phyloP scores from a whole-genome alignment of 805 yeast species.

The Candida ortonii region DNA sequence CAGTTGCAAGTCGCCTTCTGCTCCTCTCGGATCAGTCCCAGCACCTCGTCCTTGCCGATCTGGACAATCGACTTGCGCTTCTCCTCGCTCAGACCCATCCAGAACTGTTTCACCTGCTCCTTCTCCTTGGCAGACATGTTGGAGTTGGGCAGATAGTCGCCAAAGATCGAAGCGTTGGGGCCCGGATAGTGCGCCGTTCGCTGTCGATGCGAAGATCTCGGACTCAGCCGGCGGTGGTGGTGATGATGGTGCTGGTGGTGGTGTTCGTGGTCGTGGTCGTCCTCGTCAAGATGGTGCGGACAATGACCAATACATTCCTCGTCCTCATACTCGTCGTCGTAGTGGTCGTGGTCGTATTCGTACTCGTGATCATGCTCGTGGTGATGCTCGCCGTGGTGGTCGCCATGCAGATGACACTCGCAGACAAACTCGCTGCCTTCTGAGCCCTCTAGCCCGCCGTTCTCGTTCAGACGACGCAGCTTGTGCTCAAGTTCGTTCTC shows the following conservation, averaged over 20 bases:
- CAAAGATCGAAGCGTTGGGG: slow-evolving; percentile 20
- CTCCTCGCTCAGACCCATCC: slow-evolving; percentile 63
- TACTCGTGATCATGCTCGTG: slow-evolving; percentile 14
- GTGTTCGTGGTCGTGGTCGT: slow-evolving; percentile 9
- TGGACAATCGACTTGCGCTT: slow-evolving; percentile 60
- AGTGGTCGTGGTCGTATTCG: slow-evolving; percentile 17
- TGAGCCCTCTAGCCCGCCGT: slow-evolving; percentile 9
- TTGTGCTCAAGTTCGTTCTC: slow-evolving; percentile 8
- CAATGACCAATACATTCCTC: slow-evolving; percentile 15
- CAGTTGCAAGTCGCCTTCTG: slow-evolving; percentile 65
- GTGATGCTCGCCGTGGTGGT: slow-evolving; percentile 17
- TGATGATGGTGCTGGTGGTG: slow-evolving; percentile 6
- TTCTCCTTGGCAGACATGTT: slow-evolving; percentile 47
- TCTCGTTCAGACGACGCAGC: slow-evolving; percentile 4
- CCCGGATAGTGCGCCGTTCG: slow-evolving; percentile 22
- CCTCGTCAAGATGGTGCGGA: slow-evolving; percentile 15
- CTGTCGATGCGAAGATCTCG: too few species aligned
- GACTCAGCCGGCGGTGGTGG: slow-evolving; percentile 6
- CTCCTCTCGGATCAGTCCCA: slow-evolving; percentile 60
- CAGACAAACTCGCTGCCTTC: slow-evolving; percentile 17
- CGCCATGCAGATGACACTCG: slow-evolving; percentile 16
- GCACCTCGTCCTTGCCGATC: slow-evolving; percentile 66
- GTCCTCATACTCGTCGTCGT: slow-evolving; percentile 15
- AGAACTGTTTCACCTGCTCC: slow-evolving; percentile 50
- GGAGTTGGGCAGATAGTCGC: slow-evolving; percentile 30